A percentile compares a stretch with the other conserved stretches of the same genome.
These are phyloP conservation scores for Kodamaea suecica DNA, from an alignment of 1,139 yeast genomes.

Conservation along the genomic window DNA sequence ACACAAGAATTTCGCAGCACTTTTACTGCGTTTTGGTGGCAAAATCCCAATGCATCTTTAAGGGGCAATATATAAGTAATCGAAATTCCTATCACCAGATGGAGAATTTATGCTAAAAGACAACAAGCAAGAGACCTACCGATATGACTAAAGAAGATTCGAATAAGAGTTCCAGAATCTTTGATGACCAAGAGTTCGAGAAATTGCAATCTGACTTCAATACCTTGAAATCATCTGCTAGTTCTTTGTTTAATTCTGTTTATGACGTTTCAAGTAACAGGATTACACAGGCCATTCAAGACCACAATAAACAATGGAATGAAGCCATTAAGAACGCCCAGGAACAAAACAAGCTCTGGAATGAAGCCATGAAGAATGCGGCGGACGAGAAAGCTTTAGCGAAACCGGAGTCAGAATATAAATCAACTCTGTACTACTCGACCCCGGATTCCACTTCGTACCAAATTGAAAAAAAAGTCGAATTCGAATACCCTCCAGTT, in stretches of 20 bases:
- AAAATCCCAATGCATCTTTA: too few relatives aligned
- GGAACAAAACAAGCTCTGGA: background rate
- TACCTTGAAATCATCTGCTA: conserved; percentile 1
- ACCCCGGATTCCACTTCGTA: conserved; percentile 1
- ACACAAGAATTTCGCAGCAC: too few relatives aligned
- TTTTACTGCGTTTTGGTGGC: too few relatives aligned
- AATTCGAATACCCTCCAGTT: conserved; percentile 6
- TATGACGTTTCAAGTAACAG: conserved; percentile 6
- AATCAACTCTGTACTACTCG: background rate
- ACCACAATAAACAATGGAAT: background rate
- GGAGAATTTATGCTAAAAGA: too few relatives aligned
- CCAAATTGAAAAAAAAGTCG: conserved; percentile 1
- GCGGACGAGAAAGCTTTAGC: background rate
- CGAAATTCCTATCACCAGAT: too few relatives aligned
- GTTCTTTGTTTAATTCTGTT: conserved; percentile 3
- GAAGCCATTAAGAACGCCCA: background rate
- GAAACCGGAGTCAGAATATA: background rate
- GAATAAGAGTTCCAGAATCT: background rate
- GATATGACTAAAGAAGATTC: conserved; percentile 1
- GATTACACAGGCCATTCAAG: conserved; percentile 1
- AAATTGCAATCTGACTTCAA: conserved; percentile 2
- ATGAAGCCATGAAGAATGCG: background rate
- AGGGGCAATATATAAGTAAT: too few relatives aligned
- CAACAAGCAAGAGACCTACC: background rate
- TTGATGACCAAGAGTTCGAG: conserved; percentile 2